A percentile compares a stretch with the other conserved stretches of the same genome.
Conservation (phyloP, 2,329 filamentous ascomycete genomes). For the Paecilomyces dactylethromorphus region DNA sequence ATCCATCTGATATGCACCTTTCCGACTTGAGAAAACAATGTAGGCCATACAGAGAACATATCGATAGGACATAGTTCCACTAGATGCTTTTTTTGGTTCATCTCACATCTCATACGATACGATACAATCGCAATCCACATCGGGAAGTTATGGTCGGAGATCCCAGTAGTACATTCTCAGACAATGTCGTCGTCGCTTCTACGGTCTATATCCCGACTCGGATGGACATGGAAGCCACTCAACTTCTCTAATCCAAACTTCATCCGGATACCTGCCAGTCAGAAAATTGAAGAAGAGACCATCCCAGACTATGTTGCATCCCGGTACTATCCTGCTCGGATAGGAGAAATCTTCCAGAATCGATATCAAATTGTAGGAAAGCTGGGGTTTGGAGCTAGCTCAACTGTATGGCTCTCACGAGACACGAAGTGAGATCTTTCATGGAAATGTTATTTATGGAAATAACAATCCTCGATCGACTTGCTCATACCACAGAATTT, state of each 20-base stretch:
- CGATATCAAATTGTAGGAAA: conserved; percentile 30
- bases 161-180: not conserved
- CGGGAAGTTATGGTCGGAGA: no score
- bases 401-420: conserved; percentile 17
- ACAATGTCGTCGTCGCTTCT: conserved; percentile 12
- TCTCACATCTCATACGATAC: no score
- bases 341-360: conserved; percentile 22
- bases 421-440: no score
- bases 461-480: no score
- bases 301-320: conserved; percentile 16
- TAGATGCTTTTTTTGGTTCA: no score
- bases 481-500: not conserved
- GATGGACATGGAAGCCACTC: conserved; percentile 24
- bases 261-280: conserved; percentile 12
- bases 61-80: no score
- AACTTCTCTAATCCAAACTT: conserved; percentile 24
- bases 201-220: conserved; percentile 15
- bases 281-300: conserved; percentile 26
- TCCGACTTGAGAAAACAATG: no score
- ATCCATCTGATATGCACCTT: no score
- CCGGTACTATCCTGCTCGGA: conserved; percentile 20
- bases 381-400: conserved; percentile 29
- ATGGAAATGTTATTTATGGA: no score
- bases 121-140: no score
- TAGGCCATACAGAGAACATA: no score